Evolutionary conservation across 148 eudicot species (phyloP), one percentile per base, ranked within the genome.

Genomic region (Persicaria maculosa): DNA sequence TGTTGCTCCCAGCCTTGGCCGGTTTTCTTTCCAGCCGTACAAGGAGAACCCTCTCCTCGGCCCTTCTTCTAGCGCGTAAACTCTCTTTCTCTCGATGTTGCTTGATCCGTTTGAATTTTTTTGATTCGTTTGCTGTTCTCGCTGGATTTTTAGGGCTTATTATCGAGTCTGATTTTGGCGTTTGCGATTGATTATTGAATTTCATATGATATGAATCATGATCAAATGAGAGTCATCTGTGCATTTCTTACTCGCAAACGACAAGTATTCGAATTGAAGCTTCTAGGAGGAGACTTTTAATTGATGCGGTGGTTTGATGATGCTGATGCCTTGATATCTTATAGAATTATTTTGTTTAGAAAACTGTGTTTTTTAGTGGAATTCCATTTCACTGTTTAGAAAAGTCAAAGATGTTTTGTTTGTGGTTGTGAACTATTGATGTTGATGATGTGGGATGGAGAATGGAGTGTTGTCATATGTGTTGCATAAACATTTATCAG

Each of bases 41-140:
- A 91, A 88, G 77, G 91, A 93, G 72, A 93, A 93, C 62, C 92
- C 90, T 58, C 89, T 93, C 44, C 93, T 93, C 3, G 98, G 98
- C 9, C 98, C 98, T 54, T 89, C 97, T n/a, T 80, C 98, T 55
- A 31, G 86, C 44, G 81, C 98, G 98, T 93, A 85, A 81, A 85
- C 76, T 44, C 36, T 74, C 43, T 58, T 64, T 55, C 71, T 62
- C 40, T 74, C 58, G 6, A 14, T 47, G n/a, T 52, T 22, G 20
- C 4, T 61, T 7, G 17, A 14, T 11, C 17, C 40, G 36, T 43
- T 55, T 65, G 48, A 19, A 14, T 31, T 9, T n/a, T 46, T 54
- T 53, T 11, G 17, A 1, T 45, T 69, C 6, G 19, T 44, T 40
- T 40, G 17, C 47, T 61, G n/a, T 61, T 61, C 43, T 61, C 10